phyloP scores from a whole-genome alignment of 2,329 filamentous ascomycete genomes.

The Metarhizium guizhouense region DNA sequence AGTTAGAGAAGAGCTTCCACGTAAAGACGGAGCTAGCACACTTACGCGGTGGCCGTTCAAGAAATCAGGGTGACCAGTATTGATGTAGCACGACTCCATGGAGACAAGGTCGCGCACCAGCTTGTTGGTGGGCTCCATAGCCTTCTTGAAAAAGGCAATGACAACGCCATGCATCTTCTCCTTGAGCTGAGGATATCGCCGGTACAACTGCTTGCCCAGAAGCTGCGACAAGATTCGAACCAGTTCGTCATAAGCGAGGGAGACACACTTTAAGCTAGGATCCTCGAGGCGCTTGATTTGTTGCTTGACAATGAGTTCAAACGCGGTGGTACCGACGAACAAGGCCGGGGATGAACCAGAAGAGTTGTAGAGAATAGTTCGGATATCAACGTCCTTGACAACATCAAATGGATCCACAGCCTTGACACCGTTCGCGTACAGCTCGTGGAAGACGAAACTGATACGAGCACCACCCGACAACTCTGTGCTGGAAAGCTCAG shows the following conservation, averaged over 20 bases:
- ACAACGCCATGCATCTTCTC: slow-evolving; percentile 94
- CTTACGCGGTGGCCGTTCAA: slow-evolving; percentile 82
- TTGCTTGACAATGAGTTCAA: slow-evolving; percentile 96
- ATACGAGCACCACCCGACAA: slow-evolving; percentile 96
- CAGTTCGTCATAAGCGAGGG: slow-evolving; percentile 92
- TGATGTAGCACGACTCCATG: slow-evolving; percentile 97
- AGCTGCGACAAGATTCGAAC: slow-evolving; percentile 91
- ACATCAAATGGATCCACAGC: slow-evolving; percentile 95
- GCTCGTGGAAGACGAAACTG: slow-evolving; percentile 97
- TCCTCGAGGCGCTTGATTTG: slow-evolving; percentile 96
- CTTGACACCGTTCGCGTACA: slow-evolving; percentile 96
- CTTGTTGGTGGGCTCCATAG: slow-evolving; percentile 97
- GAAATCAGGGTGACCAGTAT: slow-evolving; percentile 97
- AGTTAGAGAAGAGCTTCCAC: not conserved
- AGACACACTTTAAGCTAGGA: slow-evolving; percentile 94
- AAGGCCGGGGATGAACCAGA: slow-evolving; percentile 95
- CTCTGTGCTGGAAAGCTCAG: slow-evolving; percentile 88
- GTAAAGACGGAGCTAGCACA: slow-evolving; percentile 7
- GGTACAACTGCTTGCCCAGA: slow-evolving; percentile 80
- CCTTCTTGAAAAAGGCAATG: slow-evolving; percentile 93
- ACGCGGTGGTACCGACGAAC: slow-evolving; percentile 96
- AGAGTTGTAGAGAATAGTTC: slow-evolving; percentile 96
- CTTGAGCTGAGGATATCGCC: slow-evolving; percentile 87
- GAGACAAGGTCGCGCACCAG: slow-evolving; percentile 83
- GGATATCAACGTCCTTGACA: slow-evolving; percentile 95